Conservation (phyloP, 2,329 filamentous ascomycete species). For the Aspergillus sojae region DNA sequence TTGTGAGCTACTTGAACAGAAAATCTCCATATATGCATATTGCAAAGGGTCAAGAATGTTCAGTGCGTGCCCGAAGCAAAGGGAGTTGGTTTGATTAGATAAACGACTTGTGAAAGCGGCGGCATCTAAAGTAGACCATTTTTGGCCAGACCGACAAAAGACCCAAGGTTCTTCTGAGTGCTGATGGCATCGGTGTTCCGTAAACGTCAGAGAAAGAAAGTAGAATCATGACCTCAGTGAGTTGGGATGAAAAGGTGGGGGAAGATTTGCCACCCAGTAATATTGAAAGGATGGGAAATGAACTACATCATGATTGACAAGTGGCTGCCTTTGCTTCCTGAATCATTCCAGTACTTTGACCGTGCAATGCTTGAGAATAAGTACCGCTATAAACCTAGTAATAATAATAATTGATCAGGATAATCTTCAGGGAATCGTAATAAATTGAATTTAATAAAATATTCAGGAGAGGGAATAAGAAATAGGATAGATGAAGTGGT, state of each 20-base stretch:
- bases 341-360: neutral
- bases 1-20: too few species aligned
- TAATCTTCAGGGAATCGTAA: neutral
- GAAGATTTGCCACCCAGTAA: neutral
- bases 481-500: conserved; percentile 9
- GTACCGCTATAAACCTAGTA: too few species aligned
- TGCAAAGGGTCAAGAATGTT: too few species aligned
- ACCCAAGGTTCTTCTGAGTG: neutral
- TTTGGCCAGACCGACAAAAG: neutral
- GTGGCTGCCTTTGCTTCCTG: neutral
- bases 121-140: too few species aligned
- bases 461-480: neutral
- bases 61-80: too few species aligned
- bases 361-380: neutral
- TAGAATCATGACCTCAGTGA: conserved; percentile 2
- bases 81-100: too few species aligned
- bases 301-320: conserved; percentile 3
- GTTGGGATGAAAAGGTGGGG: neutral
- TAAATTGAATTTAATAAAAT: neutral
- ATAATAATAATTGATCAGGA: neutral
- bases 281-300: neutral
- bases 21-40: too few species aligned
- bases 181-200: neutral
- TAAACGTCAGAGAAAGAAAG: neutral
- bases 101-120: too few species aligned